phyloP scores from a whole-genome alignment of 768 basidiomycete genomes.

The Suillus ampliporus region DNA sequence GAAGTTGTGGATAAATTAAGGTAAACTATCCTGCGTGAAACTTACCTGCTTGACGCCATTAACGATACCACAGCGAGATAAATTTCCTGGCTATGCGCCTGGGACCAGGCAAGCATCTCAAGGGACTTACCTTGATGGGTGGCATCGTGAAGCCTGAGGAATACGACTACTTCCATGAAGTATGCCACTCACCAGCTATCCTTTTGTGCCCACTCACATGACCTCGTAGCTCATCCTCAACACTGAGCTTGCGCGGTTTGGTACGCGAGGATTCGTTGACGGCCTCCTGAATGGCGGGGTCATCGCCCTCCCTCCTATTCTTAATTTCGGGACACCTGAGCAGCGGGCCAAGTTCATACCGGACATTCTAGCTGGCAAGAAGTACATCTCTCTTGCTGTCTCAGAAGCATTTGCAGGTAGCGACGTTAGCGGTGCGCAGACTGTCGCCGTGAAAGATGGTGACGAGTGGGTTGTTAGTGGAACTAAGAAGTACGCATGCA shows the following conservation, averaged over 20 bases:
- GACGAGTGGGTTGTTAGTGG: slow-evolving; percentile 89
- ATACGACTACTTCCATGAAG: slow-evolving; percentile 96
- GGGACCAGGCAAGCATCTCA: slow-evolving; percentile 88
- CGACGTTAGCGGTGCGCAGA: slow-evolving; percentile 85
- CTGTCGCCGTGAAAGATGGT: slow-evolving; percentile 84
- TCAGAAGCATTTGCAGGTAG: slow-evolving; percentile 94
- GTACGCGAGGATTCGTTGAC: slow-evolving; percentile 87
- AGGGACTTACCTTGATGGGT: slow-evolving; percentile 76
- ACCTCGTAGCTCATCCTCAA: slow-evolving; percentile 69
- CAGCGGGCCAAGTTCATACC: slow-evolving; percentile 73
- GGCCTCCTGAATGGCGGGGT: slow-evolving; percentile 82
- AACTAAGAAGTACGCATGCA: slow-evolving; percentile 77
- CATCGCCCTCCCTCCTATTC: slow-evolving; percentile 87
- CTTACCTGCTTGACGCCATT: background rate
- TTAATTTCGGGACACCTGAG: slow-evolving; percentile 86
- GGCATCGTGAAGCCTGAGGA: slow-evolving; percentile 81
- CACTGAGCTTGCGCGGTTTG: slow-evolving; percentile 82
- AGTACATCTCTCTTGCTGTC: slow-evolving; percentile 89
- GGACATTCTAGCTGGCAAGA: slow-evolving; percentile 76
- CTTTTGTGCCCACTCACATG: slow-evolving; percentile 5
- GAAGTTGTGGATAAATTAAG: slow-evolving; percentile 85
- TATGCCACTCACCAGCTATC: slow-evolving; percentile 28
- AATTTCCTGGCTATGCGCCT: slow-evolving; percentile 90
- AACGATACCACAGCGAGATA: slow-evolving; percentile 55
- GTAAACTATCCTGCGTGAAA: slow-evolving; percentile 38